Percentiles rank a stretch among this genome's conserved stretches.
These are phyloP conservation scores for Aspergillus egyptiacus DNA, from an alignment of 495 filamentous ascomycete genomes.

Conservation along the genomic window DNA sequence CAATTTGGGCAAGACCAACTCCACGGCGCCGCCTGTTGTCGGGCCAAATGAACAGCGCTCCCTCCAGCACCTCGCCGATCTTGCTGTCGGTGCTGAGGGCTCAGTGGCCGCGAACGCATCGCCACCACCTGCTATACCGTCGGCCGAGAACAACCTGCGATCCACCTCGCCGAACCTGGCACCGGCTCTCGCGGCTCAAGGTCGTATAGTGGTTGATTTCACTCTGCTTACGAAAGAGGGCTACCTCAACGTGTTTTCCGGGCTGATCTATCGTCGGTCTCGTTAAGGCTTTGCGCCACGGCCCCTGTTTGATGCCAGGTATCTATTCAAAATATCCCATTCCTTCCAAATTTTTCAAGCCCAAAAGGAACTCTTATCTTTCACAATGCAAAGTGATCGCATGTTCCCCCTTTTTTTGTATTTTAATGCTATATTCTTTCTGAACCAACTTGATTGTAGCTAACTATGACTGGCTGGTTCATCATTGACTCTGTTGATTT, in stretches of 20 bases:
- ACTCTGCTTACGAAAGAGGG: slow-evolving; percentile 41
- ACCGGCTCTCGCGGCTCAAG: slow-evolving; percentile 24
- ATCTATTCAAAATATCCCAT: neutral
- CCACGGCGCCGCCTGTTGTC: slow-evolving; percentile 33
- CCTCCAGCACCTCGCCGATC: slow-evolving; percentile 59
- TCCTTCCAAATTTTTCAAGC: neutral
- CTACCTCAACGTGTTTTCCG: slow-evolving; percentile 43
- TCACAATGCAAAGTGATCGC: neutral
- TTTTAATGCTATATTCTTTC: neutral
- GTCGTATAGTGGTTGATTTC: slow-evolving; percentile 39
- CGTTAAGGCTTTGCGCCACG: slow-evolving; percentile 15
- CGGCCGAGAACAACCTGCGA: slow-evolving; percentile 21
- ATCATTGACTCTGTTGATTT: too few relatives aligned
- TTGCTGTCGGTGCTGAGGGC: slow-evolving; percentile 49
- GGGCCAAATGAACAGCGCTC: slow-evolving; percentile 46
- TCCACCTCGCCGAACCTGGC: slow-evolving; percentile 29
- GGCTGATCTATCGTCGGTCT: slow-evolving; percentile 35
- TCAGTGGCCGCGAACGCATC: slow-evolving; percentile 33
- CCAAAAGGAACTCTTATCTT: neutral
- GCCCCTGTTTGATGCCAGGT: neutral
- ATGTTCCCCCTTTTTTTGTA: neutral
- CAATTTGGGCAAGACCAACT: slow-evolving; percentile 17
- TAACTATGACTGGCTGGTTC: too few relatives aligned
- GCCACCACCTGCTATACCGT: slow-evolving; percentile 29
- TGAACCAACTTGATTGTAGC: too few relatives aligned